Base-by-base conservation (phyloP, 441 rosid genomes). In the Bocquillonia castaneifolia region DNA sequence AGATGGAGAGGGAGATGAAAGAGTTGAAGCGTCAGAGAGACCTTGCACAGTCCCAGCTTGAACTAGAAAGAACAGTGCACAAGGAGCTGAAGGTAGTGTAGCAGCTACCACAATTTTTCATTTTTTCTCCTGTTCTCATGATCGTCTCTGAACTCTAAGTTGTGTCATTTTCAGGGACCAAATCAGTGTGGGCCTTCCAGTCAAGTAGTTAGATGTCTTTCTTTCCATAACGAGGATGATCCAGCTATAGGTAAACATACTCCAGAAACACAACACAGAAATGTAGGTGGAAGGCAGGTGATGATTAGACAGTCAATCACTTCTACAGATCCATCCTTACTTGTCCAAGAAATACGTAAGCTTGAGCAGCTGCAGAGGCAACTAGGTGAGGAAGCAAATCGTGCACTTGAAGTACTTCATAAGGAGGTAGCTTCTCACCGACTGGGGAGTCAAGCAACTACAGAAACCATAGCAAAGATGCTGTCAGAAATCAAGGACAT, bases 1-100 rank as follows among this genome's bases (percentile, higher is more conserved):
- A 93, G 98, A 87, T 93, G 91, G 93, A 80, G 74, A 82, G 74
- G 55, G 93, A 90, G 77, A 84, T 93, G 92, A 91, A 79, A 77
- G 98, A 90, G 81, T 80, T 93, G 71, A 92, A 92, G 81, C 93
- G 93, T 62, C 90, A 92, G 76, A 92, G 97, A 84, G 98, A 92
- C 83, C 77, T 79, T 69, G 97, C 91, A 65, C 83, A 92, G 67
- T 83, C 93, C 56, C 87, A 85, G 63, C 93, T 87, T 75, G 91
- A 88, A 74, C 78, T 71, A 63, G 89, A 88, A 87, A 86, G 85
- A 81, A 90, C 80, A 71, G 75, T 79, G 50, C 74, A 77, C 65
- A 88, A 84, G 79, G 93, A 88, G 76, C 83, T 47, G 47, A 92
- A 88, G 97, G 98, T 92, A 32, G 42, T 64, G 12, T 25, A 47